Base-by-base conservation (phyloP, 1,284 basidiomycete genomes). In the Heimioporus retisporus region DNA sequence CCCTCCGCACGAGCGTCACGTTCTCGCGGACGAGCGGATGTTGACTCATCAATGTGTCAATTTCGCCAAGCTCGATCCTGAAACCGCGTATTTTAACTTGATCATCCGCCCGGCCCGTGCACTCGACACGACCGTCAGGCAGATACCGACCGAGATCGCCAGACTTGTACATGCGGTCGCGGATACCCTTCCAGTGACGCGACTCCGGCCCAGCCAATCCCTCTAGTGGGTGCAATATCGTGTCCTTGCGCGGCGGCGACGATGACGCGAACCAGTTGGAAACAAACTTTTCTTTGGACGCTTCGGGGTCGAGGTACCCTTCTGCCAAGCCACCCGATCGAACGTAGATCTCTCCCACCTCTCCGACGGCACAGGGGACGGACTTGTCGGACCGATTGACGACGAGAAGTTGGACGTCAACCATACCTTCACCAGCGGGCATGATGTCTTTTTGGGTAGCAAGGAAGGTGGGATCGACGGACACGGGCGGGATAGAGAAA, bases 51-150 rank as follows among this genome's bases (percentile, higher is more conserved):
- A 98, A 93, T 1, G 96, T 98, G 80, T 99, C 98, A 72, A 99
- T 99, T 82, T 99, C 98, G 23, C 97, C 97, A 10, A 99, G 88
- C 82, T 99, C 98, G 78, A 99, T 99, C 46, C 98, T 88, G 91
- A 99, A 99, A 11, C 98, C 98, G 68, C 98, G 95, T 80, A 99
- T 99, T 85, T 99, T 99, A 83, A 99, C 96, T 80, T 99, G 98
- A 78, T 99, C 98, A 78, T 99, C 98, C 7, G 97, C 97, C 59
- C 98, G 91, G 15, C 98, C 98, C 0, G 96, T 97, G 81, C 98
- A 99, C 79, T 99, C 98, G 21, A 99, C 98, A 51, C 90, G 91
- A 6, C 98, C 98, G 77, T 96, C 90, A 3, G 98, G 96, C 42
- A 95, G 85, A 82, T 99, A 99, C 19, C 98, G 90, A 5, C 98